A percentile compares a stretch with the other conserved stretches of the same genome.
These are phyloP conservation scores for Miamiensis avidus DNA, from an alignment of 169 alveolate genomes.

Conservation along the genomic window DNA sequence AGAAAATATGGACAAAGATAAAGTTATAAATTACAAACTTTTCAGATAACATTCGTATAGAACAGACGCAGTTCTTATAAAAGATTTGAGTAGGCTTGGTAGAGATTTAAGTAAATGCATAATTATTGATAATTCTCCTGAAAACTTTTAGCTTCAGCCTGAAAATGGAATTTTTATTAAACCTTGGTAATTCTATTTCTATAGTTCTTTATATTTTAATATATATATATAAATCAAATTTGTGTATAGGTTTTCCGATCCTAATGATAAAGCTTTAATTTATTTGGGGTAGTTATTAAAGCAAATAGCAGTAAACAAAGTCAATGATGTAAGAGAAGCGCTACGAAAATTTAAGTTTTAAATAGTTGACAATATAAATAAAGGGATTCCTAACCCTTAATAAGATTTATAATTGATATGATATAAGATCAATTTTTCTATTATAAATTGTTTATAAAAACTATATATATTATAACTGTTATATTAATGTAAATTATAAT, in stretches of 20 bases:
- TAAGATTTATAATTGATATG: no score
- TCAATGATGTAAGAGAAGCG: slow-evolving; percentile 70
- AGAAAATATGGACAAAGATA: slow-evolving; percentile 66
- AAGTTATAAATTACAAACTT: slow-evolving; percentile 62
- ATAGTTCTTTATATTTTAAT: no score
- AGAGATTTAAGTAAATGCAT: slow-evolving; percentile 71
- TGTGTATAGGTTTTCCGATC: no score
- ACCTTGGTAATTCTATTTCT: no score
- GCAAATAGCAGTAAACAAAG: slow-evolving; percentile 65
- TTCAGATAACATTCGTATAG: slow-evolving; percentile 77
- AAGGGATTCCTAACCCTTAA: slow-evolving; percentile 68
- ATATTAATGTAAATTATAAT: no score
- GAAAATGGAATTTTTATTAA: slow-evolving; percentile 85
- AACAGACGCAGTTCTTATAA: slow-evolving; percentile 68
- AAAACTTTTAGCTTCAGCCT: slow-evolving; percentile 81
- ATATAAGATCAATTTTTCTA: no score
- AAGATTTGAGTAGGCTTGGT: slow-evolving; percentile 77
- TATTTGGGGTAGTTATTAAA: slow-evolving; percentile 74
- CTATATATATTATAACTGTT: no score
- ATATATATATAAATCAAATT: no score
- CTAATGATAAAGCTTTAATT: slow-evolving; percentile 70
- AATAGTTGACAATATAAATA: slow-evolving; percentile 58
- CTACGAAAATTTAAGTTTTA: slow-evolving; percentile 62
- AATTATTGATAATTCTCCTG: slow-evolving; percentile 84
- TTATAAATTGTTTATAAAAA: no score